Base-by-base conservation (phyloP, 73 alveolate genomes). In the Blepharisma japonicum region DNA sequence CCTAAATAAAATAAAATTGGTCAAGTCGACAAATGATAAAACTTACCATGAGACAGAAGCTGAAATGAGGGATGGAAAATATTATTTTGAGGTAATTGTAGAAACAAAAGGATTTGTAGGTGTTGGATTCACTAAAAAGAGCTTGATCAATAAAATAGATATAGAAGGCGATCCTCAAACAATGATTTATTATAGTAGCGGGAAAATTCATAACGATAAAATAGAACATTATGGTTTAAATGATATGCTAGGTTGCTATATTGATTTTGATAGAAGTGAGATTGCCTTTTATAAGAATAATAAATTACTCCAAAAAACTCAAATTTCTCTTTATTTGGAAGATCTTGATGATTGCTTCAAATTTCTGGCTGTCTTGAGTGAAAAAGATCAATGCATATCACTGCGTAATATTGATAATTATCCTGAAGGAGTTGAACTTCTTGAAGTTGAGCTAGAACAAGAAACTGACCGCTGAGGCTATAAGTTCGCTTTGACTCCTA, bases 401-500 rank as follows among this genome's bases (percentile, higher is more conserved):
- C 7, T 56, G 7, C 7, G 18, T 56, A 21, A 7, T 14, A 38
- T 7, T 9, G 45, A 7, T 56, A 56, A 56, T 7, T 56, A 14
- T 21, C 72, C 72, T 14, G 18, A 7, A 7, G 72, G 18, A 9
- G 72, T 14, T 8, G 72, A 56, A 6, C 18, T 56, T 8, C 45
- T 56, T 20, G 18, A 20, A 56, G 42, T 7, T 56, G 42, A 56
- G 7, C 45, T 7, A 6, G 8, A 9, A 7, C 42, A 68, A 9
- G 6, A 8, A 68, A 7, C 79, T 7, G n/a, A 32, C 45, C 83
- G 86, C 6, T 87, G 88, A 77, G 94, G 94, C 56, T 87, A 87
- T 83, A 87, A 87, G 79, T 87, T 67, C 68, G 25, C 87, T 23
- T 70, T 83, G 23, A 77, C 94, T 6, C 68, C 82, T 45, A 82